These are phyloP conservation scores for Penicillium psychrosexuale DNA, from an alignment of 2,329 filamentous ascomycete genomes.

Conservation along the genomic window DNA sequence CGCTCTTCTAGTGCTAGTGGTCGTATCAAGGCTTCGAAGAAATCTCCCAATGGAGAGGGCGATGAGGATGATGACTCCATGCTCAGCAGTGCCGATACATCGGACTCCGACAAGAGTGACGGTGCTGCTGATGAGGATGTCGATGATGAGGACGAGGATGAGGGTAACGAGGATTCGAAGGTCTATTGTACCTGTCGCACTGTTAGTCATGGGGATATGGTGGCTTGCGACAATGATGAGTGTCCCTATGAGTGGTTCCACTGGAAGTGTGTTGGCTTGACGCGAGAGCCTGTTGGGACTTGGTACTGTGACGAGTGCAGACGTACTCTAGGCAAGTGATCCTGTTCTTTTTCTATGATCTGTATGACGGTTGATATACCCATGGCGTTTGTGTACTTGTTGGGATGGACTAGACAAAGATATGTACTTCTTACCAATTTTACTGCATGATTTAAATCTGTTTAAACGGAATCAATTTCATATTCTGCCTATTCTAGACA, in stretches of 20 bases:
- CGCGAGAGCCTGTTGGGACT: constrained; percentile 56
- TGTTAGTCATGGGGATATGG: constrained; percentile 65
- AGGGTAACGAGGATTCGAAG: constrained; percentile 57
- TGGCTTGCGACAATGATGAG: constrained; percentile 63
- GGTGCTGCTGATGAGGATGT: constrained; percentile 39
- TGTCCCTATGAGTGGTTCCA: constrained; percentile 68
- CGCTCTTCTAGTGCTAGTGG: constrained; percentile 43
- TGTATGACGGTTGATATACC: constrained; percentile 21
- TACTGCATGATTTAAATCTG: neutral
- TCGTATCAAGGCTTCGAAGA: constrained; percentile 41
- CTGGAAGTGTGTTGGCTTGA: constrained; percentile 61
- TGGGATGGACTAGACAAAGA: neutral
- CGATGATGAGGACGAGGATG: constrained; percentile 50
- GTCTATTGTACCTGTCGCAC: constrained; percentile 65
- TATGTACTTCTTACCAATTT: neutral
- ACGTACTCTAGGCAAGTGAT: constrained; percentile 39
- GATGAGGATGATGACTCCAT: constrained; percentile 53
- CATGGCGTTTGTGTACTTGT: constrained; percentile 11
- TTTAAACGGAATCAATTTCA: constrained; percentile 4
- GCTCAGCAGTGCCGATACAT: constrained; percentile 50
- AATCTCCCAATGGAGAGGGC: constrained; percentile 40
- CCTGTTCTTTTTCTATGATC: constrained; percentile 2
- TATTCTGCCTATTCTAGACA: constrained; percentile 3
- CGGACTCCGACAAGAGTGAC: constrained; percentile 45
- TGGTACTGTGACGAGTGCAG: constrained; percentile 57